Percentiles rank a stretch among this genome's conserved stretches.
phyloP scores from a whole-genome alignment of 352 stramenopile genomes.

The Labyrinthula sp. region DNA sequence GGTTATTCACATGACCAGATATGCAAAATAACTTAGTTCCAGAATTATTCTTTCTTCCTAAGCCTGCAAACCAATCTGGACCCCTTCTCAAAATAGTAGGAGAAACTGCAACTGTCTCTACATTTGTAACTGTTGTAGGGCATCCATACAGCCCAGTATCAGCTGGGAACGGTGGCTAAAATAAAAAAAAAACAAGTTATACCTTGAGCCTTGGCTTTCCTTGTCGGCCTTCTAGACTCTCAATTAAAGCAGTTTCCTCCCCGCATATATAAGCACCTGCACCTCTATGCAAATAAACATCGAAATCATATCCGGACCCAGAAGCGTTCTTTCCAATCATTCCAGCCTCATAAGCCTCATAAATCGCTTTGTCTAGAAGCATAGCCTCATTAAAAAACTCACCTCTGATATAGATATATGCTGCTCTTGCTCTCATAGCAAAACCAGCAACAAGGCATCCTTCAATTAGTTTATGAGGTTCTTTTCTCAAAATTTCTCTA shows the following conservation, averaged over 20 bases:
- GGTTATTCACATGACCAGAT: constrained; percentile 98
- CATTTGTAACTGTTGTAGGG: constrained; percentile 96
- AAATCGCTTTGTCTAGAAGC: constrained; percentile 90
- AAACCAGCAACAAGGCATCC: constrained; percentile 89
- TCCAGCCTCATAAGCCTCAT: constrained; percentile 88
- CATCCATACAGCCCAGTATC: constrained; percentile 96
- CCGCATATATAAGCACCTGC: constrained; percentile 98
- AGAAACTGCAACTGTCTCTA: constrained; percentile 90
- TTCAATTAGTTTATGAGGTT: constrained; percentile 97
- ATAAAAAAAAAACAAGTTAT: too few species aligned
- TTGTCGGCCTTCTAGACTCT: constrained; percentile 87
- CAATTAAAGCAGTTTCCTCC: constrained; percentile 92
- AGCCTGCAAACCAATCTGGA: constrained; percentile 76
- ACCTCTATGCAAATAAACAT: constrained; percentile 94
- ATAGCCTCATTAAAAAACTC: constrained; percentile 99
- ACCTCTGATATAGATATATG: constrained; percentile 99
- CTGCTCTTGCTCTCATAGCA: constrained; percentile 88
- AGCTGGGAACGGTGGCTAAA: constrained; percentile 93
- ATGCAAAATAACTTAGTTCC: constrained; percentile 98
- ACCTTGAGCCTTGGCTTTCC: constrained; percentile 93
- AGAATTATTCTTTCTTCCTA: constrained; percentile 92
- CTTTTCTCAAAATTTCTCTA: constrained; percentile 99
- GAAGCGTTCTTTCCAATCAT: constrained; percentile 87
- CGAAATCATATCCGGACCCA: constrained; percentile 95
- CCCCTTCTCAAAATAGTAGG: constrained; percentile 91